These are phyloP conservation scores for Stephania yunnanensis DNA, from an alignment of 164 flowering plant species.

Conservation along the genomic window DNA sequence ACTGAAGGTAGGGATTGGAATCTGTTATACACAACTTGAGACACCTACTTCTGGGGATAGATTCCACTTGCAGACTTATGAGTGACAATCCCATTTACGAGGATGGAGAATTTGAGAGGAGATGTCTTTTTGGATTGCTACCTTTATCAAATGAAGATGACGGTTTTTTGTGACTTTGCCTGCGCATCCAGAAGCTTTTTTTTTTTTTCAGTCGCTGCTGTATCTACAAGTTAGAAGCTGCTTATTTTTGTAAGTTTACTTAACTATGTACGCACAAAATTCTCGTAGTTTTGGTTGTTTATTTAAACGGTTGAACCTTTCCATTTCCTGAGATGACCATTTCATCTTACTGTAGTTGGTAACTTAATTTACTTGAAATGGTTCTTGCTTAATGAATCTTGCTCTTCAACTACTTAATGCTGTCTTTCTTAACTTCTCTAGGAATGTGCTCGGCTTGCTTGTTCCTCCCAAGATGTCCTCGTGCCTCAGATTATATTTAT, in stretches of 20 bases:
- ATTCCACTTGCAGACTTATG: not conserved
- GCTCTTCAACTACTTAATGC: not conserved
- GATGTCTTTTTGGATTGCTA: not conserved
- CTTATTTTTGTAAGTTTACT: not conserved
- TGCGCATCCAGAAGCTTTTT: not conserved
- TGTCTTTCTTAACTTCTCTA: not conserved
- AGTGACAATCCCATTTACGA: not conserved
- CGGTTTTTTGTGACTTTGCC: not conserved
- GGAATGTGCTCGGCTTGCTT: not conserved
- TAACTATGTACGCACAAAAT: not conserved
- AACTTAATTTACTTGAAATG: not conserved
- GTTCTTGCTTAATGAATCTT: not conserved
- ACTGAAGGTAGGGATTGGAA: not conserved
- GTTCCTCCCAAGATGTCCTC: slow-evolving; percentile 1
- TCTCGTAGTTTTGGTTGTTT: not conserved
- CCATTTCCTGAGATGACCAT: not conserved
- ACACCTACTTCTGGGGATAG: not conserved
- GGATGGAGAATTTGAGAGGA: not conserved
- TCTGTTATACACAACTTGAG: not conserved
- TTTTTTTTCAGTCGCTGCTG: not conserved
- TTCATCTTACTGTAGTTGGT: not conserved
- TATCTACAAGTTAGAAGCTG: not conserved
- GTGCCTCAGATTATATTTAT: slow-evolving; percentile 4
- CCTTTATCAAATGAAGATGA: not conserved
- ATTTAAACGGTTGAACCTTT: not conserved